Evolutionary conservation across 495 filamentous ascomycete species (phyloP), one percentile per base, ranked within the genome.

Genomic region (Symbiotaphrina buchneri): DNA sequence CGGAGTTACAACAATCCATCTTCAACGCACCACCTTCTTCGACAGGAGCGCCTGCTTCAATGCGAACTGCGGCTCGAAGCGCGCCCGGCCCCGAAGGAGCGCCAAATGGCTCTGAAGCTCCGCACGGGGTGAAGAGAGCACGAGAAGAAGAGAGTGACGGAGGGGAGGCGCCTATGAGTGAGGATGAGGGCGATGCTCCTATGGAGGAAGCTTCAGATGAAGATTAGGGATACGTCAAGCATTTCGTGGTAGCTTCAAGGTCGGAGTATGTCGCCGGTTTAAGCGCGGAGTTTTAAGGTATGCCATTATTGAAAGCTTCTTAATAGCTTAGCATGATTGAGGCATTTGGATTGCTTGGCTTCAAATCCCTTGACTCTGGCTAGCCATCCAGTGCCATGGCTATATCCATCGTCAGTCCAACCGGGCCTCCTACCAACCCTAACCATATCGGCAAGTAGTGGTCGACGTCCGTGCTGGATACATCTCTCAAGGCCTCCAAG

Each of bases 361-460:
- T n/a, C n/a, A n/a, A n/a, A n/a, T n/a, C n/a, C n/a, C n/a, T n/a
- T n/a, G n/a, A n/a, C n/a, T n/a, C n/a, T n/a, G n/a, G n/a, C n/a
- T n/a, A n/a, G n/a, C n/a, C n/a, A n/a, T n/a, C n/a, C n/a, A n/a
- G n/a, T n/a, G n/a, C n/a, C n/a, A n/a, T n/a, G n/a, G n/a, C n/a
- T n/a, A n/a, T n/a, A n/a, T n/a, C n/a, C n/a, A 83, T 52, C 60
- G 63, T 64, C 37, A 91, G 56, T 27, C 74, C 72, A 31, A 87
- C 69, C 38, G 62, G 68, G 31, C 60, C 60, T 32, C 79, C 81
- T 10, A 84, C 65, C 26, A 84, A 46, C 19, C 79, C 78, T 29
- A 87, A 52, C 80, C 81, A 91, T 23, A 77, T 53, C 51, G 73
- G 62, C 41, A 91, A 60, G 55, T 87, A 91, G 31, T 62, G 55